Conservation (phyloP, 768 basidiomycete genomes). For the Thelephora ganbajun region DNA sequence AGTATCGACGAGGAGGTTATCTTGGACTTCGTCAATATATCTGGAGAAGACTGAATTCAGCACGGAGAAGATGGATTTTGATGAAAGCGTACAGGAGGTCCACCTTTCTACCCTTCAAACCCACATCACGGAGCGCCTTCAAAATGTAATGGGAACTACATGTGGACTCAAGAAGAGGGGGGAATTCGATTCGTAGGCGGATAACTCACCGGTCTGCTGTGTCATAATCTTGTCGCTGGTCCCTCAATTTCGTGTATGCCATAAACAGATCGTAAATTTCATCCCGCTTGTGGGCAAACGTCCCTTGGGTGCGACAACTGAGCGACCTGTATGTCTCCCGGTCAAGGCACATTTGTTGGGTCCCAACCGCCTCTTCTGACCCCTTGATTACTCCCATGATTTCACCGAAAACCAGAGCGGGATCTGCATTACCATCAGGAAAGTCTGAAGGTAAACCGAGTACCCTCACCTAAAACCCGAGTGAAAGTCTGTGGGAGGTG, state of each 20-base stretch:
- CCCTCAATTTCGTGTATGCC: constrained; percentile 34
- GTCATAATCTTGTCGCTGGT: constrained; percentile 30
- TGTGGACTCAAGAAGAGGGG: neutral
- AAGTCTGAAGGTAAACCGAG: neutral
- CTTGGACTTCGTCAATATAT: constrained; percentile 66
- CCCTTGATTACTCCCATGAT: constrained; percentile 59
- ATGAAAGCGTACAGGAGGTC: constrained; percentile 36
- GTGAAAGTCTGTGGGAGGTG: constrained; percentile 36
- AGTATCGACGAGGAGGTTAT: constrained; percentile 53
- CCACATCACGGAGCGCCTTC: constrained; percentile 15
- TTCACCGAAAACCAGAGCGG: constrained; percentile 49
- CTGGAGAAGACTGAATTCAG: constrained; percentile 16
- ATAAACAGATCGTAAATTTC: constrained; percentile 39
- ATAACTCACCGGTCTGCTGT: constrained; percentile 39
- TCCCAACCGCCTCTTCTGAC: constrained; percentile 36
- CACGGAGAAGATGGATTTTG: neutral
- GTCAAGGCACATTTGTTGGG: constrained; percentile 24
- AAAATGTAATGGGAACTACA: constrained; percentile 39
- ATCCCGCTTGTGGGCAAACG: constrained; percentile 32
- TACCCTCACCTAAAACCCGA: constrained; percentile 35
- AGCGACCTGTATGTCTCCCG: constrained; percentile 28
- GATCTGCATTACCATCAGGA: constrained; percentile 26
- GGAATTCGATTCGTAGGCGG: neutral
- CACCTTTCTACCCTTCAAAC: constrained; percentile 27
- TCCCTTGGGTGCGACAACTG: constrained; percentile 31